Conservation (phyloP, 768 basidiomycete genomes). For the Russula brevipes region DNA sequence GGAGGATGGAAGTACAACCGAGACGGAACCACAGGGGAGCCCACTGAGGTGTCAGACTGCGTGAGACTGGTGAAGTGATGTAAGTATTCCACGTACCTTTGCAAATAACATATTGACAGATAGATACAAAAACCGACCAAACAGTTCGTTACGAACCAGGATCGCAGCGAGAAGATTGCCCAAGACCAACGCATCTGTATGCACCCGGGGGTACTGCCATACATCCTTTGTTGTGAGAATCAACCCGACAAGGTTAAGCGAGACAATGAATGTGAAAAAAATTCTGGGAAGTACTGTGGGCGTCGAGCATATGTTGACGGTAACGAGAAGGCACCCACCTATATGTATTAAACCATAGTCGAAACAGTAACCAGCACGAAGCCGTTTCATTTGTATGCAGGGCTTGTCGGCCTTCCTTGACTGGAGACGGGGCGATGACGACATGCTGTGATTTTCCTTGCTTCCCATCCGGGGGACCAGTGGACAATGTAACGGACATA, state of each 20-base stretch:
- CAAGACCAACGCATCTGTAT: constrained; percentile 37
- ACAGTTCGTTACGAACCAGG: constrained; percentile 42
- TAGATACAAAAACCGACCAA: constrained; percentile 37
- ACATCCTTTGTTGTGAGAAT: constrained; percentile 31
- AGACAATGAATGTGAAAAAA: constrained; percentile 34
- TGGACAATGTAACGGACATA: background rate
- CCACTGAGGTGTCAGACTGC: constrained; percentile 30
- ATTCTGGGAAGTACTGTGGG: constrained; percentile 29
- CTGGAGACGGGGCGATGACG: constrained; percentile 1
- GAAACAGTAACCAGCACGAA: constrained; percentile 31
- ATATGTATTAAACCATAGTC: constrained; percentile 38
- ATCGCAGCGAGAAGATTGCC: constrained; percentile 40
- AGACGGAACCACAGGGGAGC: constrained; percentile 39
- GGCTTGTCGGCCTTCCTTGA: constrained; percentile 1
- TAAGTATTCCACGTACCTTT: constrained; percentile 30
- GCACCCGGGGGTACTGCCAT: constrained; percentile 36
- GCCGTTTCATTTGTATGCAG: constrained; percentile 26
- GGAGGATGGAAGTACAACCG: constrained; percentile 34
- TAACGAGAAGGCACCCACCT: constrained; percentile 27
- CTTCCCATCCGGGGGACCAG: background rate
- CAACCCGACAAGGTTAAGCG: constrained; percentile 34
- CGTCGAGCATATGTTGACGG: background rate
- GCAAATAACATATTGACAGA: constrained; percentile 36
- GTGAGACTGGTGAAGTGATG: background rate
- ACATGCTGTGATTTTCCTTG: constrained; percentile 1